Evolutionary conservation across 1,139 yeast genomes (phyloP), one percentile per base, ranked within the genome.

Genomic region (Zygosaccharomyces pseudobailii): DNA sequence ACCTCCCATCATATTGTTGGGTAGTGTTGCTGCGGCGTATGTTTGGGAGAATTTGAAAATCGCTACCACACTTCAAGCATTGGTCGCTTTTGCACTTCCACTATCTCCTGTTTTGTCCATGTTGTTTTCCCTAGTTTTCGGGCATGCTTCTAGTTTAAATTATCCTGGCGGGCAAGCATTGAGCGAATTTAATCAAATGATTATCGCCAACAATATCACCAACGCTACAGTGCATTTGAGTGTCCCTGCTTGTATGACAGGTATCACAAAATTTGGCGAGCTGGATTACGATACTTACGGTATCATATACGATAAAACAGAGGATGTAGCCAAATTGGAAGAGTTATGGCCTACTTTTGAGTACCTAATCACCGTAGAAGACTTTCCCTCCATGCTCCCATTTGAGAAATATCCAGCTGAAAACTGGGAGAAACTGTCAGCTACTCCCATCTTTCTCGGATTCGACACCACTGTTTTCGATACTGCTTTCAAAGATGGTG

Each of bases 111-210:
- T 64, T 3, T 46, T 69, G 1, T 71, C 82, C 1, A 52, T 75
- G 2, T 49, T 67, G 0, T 48, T 76, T 4, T 78, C 92, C 0
- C 48, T 75, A 2, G 63, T 74, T 21, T 79, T 80, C 74, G 78
- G 83, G 0, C 75, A 73, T 47, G 71, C 81, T 3, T 88, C 96
- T 0, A 75, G 86, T 42, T 72, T 71, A 67, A 90, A 90, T 65
- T 90, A 90, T 61, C 96, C 97, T 2, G 97, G 97, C 6, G 97
- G 96, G 0, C 74, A 70, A 4, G 95, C 96, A 0, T 67, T 89
- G 32, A 52, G 63, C 9, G 63, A 62, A 35, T 74, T 85, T 50
- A 86, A 87, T 58, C 55, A 70, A 5, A 67, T 71, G 42, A 57
- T 83, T 9, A 41, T 68, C 23, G 46, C 46, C 13, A 57, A 47